Base-by-base conservation (phyloP, 2,329 filamentous ascomycete species). In the Colletotrichum sp. region DNA sequence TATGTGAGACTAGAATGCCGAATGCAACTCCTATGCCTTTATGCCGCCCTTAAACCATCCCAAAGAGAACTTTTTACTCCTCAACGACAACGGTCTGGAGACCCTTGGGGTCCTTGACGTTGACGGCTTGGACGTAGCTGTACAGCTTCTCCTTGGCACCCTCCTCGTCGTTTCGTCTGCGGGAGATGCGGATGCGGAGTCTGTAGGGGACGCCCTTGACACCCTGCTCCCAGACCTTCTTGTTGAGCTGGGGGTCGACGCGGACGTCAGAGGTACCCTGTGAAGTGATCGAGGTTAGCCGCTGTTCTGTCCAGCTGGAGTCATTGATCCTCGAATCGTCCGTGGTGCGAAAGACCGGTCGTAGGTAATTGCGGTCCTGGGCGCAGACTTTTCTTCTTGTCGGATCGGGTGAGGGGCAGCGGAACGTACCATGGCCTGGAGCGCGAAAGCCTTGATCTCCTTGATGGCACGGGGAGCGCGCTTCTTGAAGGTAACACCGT, bases 81-180 rank as follows among this genome's bases (percentile, higher is more conserved):
- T 93, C 92, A 80, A 99, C 96, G 84, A 98, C 92, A 83, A 94
- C 93, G 82, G 97, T 99, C 86, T 95, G 93, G 83, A 99, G 94
- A 88, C 97, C 96, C 95, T 98, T 99, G 89, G 96, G 93, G 90
- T 98, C 95, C 95, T 99, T 98, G 87, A 99, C 96, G 90, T 98
- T 98, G 88, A 99, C 97, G 84, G 97, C 97, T 93, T 99, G 96
- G 83, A 99, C 97, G 90, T 98, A 98, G 89, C 95, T 97, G 94
- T 99, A 99, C 82, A 99, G 94, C 93, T 98, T 98, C 93, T 99
- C 95, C 92, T 98, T 98, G 88, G 98, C 97, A 85, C 95, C 95
- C 91, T 99, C 97, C 92, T 99, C 97, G 89, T 99, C 97, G 91
- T 99, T 99, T 93, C 97, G 95, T 94, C 98, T 98, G 90, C 97